phyloP scores from a whole-genome alignment of 2,329 filamentous ascomycete species.

The Beauveria medogensis region DNA sequence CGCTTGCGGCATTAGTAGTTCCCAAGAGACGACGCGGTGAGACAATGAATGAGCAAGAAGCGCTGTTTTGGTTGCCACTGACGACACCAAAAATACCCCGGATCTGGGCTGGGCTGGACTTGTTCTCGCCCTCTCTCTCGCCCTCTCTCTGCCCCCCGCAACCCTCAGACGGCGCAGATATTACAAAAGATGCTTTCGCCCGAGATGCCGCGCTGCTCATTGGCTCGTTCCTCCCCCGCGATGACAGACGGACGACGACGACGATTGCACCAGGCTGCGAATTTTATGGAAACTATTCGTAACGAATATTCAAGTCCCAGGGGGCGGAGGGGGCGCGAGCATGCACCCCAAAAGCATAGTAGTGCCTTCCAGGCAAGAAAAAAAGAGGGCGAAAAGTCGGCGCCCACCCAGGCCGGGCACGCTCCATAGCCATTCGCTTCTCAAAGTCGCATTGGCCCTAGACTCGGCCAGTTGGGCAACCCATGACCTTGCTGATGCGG shows the following conservation, averaged over 20 bases:
- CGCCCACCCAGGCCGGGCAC: too few species aligned
- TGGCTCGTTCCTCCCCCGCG: background rate
- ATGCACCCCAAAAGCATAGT: too few species aligned
- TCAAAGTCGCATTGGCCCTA: background rate
- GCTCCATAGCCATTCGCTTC: background rate
- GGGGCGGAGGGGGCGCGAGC: too few species aligned
- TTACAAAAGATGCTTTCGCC: background rate
- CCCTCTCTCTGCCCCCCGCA: background rate
- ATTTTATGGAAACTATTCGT: constrained; percentile 10
- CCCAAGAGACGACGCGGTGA: background rate
- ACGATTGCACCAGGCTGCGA: background rate
- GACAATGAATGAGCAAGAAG: background rate
- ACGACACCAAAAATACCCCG: background rate
- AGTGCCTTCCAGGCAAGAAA: too few species aligned
- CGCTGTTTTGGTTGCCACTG: background rate
- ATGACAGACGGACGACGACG: background rate
- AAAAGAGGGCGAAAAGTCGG: background rate
- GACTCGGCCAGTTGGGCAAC: background rate
- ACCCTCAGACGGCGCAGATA: background rate
- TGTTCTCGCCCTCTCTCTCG: background rate
- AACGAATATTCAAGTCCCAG: background rate
- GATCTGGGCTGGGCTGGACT: background rate
- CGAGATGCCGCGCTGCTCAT: background rate
- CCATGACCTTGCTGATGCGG: constrained; percentile 1
- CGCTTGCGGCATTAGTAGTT: background rate